Conservation (phyloP, 1,284 basidiomycete genomes). For the Gastroboletus turbinatus region DNA sequence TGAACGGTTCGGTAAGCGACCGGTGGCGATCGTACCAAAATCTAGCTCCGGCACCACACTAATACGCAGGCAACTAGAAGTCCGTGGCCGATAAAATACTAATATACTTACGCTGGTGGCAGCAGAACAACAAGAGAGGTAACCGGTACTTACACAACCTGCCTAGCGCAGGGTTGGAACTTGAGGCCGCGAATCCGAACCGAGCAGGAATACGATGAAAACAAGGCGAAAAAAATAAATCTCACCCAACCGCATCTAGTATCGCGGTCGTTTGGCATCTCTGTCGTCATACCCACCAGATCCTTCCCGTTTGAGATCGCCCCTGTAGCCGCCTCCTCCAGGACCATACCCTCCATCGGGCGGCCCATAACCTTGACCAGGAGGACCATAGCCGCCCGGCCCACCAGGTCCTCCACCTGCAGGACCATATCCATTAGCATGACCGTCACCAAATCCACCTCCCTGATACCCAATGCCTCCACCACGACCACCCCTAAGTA, state of each 20-base stretch:
- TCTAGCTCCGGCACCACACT: slow-evolving; percentile 7
- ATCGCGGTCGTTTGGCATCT: slow-evolving; percentile 77
- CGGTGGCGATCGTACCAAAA: slow-evolving; percentile 4
- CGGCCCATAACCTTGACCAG: slow-evolving; percentile 34
- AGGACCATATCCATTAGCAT: slow-evolving; percentile 56
- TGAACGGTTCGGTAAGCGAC: neutral
- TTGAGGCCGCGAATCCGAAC: slow-evolving; percentile 30
- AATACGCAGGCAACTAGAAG: slow-evolving; percentile 5
- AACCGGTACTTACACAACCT: slow-evolving; percentile 37
- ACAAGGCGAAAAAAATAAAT: slow-evolving; percentile 24
- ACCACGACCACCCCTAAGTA: slow-evolving; percentile 60
- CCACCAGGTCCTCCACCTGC: slow-evolving; percentile 44
- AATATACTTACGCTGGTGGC: slow-evolving; percentile 37
- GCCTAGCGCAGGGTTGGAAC: slow-evolving; percentile 32
- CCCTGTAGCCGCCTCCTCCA: slow-evolving; percentile 53
- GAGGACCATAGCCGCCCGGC: slow-evolving; percentile 50
- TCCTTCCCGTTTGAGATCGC: slow-evolving; percentile 67
- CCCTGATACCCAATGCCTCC: slow-evolving; percentile 71
- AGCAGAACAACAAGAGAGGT: slow-evolving; percentile 27
- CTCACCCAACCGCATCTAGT: slow-evolving; percentile 52
- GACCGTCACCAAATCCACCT: slow-evolving; percentile 58
- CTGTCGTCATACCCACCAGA: slow-evolving; percentile 77
- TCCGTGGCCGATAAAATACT: slow-evolving; percentile 32
- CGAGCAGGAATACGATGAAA: slow-evolving; percentile 18
- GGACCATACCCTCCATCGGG: slow-evolving; percentile 39